phyloP scores from a whole-genome alignment of 192 early-diverging fungal species.

The Jimgerdemannia lactiflua region DNA sequence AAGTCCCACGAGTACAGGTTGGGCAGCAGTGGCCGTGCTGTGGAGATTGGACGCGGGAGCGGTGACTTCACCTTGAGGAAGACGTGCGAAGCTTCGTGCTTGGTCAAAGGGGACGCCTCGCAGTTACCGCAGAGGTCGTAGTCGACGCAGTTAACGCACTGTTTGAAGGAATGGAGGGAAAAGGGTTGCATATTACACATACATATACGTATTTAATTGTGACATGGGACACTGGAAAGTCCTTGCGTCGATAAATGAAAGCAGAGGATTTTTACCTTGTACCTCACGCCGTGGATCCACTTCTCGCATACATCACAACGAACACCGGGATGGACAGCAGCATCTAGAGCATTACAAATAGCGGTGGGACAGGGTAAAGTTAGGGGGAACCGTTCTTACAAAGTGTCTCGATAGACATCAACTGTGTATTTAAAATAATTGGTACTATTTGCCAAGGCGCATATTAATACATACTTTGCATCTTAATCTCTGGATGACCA shows the following conservation, averaged over 20 bases:
- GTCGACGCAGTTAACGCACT: slow-evolving; percentile 56
- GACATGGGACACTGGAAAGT: too few species aligned
- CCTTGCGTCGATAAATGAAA: too few species aligned
- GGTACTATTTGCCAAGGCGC: not conserved
- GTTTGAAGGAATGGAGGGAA: not conserved
- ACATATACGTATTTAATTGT: too few species aligned
- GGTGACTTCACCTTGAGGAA: slow-evolving; percentile 47
- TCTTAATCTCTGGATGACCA: slow-evolving; percentile 25
- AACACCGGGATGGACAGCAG: slow-evolving; percentile 32
- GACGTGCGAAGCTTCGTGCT: slow-evolving; percentile 40
- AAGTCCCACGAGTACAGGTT: slow-evolving; percentile 27
- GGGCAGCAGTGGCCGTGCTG: slow-evolving; percentile 24
- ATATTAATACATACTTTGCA: slow-evolving; percentile 5
- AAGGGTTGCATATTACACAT: too few species aligned
- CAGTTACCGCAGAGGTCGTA: slow-evolving; percentile 68
- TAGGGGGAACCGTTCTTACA: not conserved
- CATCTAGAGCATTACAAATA: slow-evolving; percentile 4
- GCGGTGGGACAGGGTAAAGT: not conserved
- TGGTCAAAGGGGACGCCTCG: slow-evolving; percentile 25
- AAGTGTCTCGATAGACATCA: too few species aligned
- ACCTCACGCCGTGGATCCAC: slow-evolving; percentile 41
- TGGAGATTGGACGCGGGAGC: slow-evolving; percentile 12
- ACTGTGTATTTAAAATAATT: too few species aligned
- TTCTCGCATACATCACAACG: slow-evolving; percentile 44
- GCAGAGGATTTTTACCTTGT: slow-evolving; percentile 34